Conservation (phyloP, 352 stramenopile genomes). For the Blastocystis sp. region DNA sequence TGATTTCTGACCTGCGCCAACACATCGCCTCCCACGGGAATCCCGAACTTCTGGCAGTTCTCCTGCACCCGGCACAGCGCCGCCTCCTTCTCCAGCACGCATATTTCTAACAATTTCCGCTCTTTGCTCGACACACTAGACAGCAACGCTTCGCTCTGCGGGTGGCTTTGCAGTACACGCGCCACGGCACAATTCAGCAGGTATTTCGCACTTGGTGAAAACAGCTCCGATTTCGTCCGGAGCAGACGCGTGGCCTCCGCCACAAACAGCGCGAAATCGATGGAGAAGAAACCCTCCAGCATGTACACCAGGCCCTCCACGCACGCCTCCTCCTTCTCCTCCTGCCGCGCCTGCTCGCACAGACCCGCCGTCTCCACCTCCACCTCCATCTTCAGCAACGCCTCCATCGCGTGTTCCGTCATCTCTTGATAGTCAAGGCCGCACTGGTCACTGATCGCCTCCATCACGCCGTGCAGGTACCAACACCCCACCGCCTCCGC, state of each 20-base stretch:
- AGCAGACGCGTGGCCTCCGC: not conserved
- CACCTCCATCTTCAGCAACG: not conserved
- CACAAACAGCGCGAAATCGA: not conserved
- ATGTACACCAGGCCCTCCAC: not conserved
- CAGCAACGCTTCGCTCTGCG: no score
- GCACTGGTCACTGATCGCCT: not conserved
- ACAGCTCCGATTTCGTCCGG: not conserved
- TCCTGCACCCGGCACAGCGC: not conserved
- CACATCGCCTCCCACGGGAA: constrained; percentile 46
- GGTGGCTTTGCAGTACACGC: no score
- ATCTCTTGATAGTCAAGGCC: not conserved
- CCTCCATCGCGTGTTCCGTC: not conserved
- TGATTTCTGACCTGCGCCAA: constrained; percentile 8
- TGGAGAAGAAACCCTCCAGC: not conserved
- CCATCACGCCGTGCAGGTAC: constrained; percentile 8
- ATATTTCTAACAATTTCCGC: no score
- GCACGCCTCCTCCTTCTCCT: not conserved
- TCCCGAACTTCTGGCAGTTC: constrained; percentile 21
- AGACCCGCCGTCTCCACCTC: not conserved
- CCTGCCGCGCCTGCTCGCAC: not conserved
- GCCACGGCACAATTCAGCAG: no score
- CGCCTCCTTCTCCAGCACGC: not conserved
- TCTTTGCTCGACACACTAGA: no score
- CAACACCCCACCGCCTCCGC: not conserved
- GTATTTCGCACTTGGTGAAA: no score